Evolutionary conservation across 768 basidiomycete genomes (phyloP).

Genomic region (Solioccasus polychromus): DNA sequence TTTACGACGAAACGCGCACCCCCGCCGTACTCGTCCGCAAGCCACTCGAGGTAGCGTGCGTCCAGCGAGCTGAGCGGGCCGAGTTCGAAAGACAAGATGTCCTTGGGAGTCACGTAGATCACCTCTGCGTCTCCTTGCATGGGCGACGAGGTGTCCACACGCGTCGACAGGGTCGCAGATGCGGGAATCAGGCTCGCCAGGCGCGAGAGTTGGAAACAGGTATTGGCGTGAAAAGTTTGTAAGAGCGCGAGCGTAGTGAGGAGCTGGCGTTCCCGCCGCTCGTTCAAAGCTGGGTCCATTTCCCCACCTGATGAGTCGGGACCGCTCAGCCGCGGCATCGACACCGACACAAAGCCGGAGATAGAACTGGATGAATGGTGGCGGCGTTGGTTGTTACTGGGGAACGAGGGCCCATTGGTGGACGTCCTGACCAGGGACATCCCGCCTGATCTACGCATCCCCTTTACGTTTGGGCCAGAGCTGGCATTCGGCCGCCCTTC

Average conservation of each 20-base stretch:
- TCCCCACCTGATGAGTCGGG: constrained; percentile 7
- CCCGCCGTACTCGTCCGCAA: constrained; percentile 62
- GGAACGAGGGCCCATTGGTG: constrained; percentile 37
- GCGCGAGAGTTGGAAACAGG: constrained; percentile 54
- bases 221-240: constrained; percentile 67
- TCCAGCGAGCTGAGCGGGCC: constrained; percentile 72
- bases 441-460: constrained; percentile 43
- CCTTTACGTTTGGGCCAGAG: constrained; percentile 32
- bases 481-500: constrained; percentile 51
- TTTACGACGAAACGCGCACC: constrained; percentile 39
- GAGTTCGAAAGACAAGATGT: constrained; percentile 66
- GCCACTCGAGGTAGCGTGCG: constrained; percentile 75
- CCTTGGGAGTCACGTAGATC: constrained; percentile 56
- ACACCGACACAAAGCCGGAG: constrained; percentile 14
- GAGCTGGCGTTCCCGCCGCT: constrained; percentile 36
- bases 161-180: background rate
- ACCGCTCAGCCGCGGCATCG: constrained; percentile 29
- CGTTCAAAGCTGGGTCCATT: constrained; percentile 10
- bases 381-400: constrained; percentile 26
- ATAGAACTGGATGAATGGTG: constrained; percentile 34
- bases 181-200: constrained; percentile 29
- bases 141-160: background rate
- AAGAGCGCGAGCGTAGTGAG: constrained; percentile 57
- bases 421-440: constrained; percentile 40
- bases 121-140: constrained; percentile 18